A percentile compares a stretch with the other conserved stretches of the same genome.
Evolutionary conservation across 148 eudicot species (phyloP).

Genomic region (Camellia sinensis): DNA sequence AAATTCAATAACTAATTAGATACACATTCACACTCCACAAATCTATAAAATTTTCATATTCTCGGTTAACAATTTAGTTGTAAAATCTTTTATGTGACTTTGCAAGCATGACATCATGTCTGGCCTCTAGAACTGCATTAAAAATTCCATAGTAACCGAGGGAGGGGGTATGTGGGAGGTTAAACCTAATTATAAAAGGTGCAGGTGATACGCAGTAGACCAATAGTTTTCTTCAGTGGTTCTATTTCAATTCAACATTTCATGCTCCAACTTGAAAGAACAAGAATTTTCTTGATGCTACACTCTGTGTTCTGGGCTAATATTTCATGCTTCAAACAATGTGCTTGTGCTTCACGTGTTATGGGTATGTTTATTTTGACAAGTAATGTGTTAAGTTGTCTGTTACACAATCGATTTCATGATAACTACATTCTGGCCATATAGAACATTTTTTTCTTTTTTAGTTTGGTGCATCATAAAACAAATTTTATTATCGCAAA

Average conservation of each 20-base stretch:
- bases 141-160: not conserved
- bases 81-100: not conserved
- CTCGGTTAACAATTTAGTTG: not conserved
- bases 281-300: not conserved
- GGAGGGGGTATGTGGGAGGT: no score
- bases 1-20: not conserved
- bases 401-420: not conserved
- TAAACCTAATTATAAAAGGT: not conserved
- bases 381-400: not conserved
- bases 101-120: not conserved
- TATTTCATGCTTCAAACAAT: not conserved
- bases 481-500: not conserved
- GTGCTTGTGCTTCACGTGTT: not conserved
- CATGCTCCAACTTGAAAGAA: not conserved
- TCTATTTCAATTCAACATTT: not conserved
- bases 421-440: no score
- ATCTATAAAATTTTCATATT: not conserved
- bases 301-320: not conserved
- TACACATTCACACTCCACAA: not conserved
- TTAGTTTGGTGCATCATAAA: not conserved
- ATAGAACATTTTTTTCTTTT: no score
- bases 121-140: not conserved
- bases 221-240: not conserved
- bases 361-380: not conserved
- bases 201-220: not conserved